Percentiles rank a stretch among this genome's conserved stretches.
phyloP scores from a whole-genome alignment of 2,329 filamentous ascomycete genomes.

The Xylariaceae sp. region DNA sequence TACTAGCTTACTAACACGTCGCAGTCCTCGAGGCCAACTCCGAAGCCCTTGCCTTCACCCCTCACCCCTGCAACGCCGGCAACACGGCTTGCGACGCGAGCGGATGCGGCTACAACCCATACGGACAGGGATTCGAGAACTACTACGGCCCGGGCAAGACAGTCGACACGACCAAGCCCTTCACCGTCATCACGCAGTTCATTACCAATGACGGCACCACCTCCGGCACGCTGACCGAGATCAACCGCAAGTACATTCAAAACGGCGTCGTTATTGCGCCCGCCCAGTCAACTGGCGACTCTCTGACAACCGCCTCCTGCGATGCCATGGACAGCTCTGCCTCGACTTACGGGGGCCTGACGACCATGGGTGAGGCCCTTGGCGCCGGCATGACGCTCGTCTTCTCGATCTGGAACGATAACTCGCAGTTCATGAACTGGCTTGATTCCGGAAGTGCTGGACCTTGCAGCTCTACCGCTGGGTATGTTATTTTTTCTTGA shows the following conservation, averaged over 20 bases:
- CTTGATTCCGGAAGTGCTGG: conserved; percentile 48
- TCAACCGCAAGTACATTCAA: conserved; percentile 48
- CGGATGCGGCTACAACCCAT: conserved; percentile 38
- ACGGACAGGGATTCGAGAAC: conserved; percentile 27
- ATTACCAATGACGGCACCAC: conserved; percentile 18
- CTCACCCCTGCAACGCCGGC: conserved; percentile 51
- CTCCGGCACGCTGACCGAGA: conserved; percentile 36
- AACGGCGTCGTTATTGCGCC: conserved; percentile 43
- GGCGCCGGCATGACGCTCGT: conserved; percentile 49
- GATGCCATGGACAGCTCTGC: conserved; percentile 20
- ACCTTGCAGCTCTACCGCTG: conserved; percentile 52
- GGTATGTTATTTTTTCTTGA: too few relatives aligned
- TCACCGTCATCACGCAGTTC: conserved; percentile 29
- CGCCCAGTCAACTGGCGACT: conserved; percentile 27
- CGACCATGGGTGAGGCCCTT: conserved; percentile 41
- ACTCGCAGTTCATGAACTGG: conserved; percentile 53
- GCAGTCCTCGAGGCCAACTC: conserved; percentile 59
- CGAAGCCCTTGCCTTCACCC: conserved; percentile 53
- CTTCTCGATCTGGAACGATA: conserved; percentile 55
- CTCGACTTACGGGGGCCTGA: conserved; percentile 35
- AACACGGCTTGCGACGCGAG: conserved; percentile 38
- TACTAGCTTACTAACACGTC: conserved; percentile 1
- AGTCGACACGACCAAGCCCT: conserved; percentile 27
- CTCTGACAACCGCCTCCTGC: conserved; percentile 24
- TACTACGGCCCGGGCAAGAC: conserved; percentile 24